Base-by-base conservation (phyloP, 139 green algal species). In the Tetraselmis chui region DNA sequence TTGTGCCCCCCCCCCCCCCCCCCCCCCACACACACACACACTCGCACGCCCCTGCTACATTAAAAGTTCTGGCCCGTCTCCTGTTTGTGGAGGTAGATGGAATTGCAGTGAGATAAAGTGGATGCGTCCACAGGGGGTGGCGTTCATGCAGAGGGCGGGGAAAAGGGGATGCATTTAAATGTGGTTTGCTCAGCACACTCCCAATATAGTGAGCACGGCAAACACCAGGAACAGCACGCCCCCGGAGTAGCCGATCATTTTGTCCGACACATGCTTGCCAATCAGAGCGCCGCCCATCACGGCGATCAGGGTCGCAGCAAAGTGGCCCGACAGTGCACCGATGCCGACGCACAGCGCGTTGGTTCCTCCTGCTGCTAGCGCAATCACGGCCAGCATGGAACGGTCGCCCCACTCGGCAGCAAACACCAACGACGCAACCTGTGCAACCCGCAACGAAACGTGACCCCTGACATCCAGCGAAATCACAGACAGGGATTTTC, bases 311-410 rank as follows among this genome's bases (percentile, higher is more conserved):
- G 96, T 99, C 1, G 96, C 96, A 1, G 95, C 81, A 0, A 92
- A 85, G 86, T 99, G 96, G 0, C 94, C 96, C 22, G 89, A 75
- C 27, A 95, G 94, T 0, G 96, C 96, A 26, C 96, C 96, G n/a
- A 89, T 77, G 0, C 93, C 92, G 23, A 99, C 96, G 1, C 93
- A 97, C 45, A 26, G 95, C 29, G 94, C 91, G 45, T 67, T 67
- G 45, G 45, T 67, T 5, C 45, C 45, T 5, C 45, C 45, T 1
- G 94, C 95, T 24, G 92, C 96, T 31, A 99, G 85, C 0, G 95
- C 96, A 74, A 99, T 97, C 28, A 96, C 98, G 1, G 96, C 95
- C 30, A 99, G 89, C 96, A 99, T 99, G 59, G 94, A 98, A 30
- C 89, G 83, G 90, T 98, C 94, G 23, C 94, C 94, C 94, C 94